phyloP scores from a whole-genome alignment of 306 rosid genomes.

The Ormosia emarginata region DNA sequence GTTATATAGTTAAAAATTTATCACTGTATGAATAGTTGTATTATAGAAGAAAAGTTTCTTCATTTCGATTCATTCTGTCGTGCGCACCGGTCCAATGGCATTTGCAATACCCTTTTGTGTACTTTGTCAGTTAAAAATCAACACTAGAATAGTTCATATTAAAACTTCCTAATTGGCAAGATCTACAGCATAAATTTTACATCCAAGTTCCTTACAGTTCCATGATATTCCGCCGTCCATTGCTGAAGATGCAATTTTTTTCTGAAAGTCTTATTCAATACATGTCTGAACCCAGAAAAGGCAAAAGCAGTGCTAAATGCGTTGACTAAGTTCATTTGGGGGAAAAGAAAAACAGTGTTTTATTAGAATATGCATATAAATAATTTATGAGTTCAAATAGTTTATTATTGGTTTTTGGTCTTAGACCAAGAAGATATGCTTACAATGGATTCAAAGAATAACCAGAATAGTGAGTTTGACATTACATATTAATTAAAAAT shows the following conservation, averaged over 20 bases:
- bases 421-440: too few species aligned
- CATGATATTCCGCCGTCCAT: neutral
- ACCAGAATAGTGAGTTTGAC: too few species aligned
- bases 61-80: neutral
- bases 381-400: neutral
- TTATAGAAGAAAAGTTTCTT: neutral
- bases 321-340: neutral
- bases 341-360: neutral
- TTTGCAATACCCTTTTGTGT: neutral
- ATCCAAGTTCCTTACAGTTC: neutral
- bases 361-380: neutral
- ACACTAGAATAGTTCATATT: neutral
- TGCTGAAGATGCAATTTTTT: neutral
- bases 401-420: neutral
- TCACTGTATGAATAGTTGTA: neutral
- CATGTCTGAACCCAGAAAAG: neutral
- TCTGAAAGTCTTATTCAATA: neutral
- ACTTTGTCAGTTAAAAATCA: neutral
- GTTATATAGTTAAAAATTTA: neutral
- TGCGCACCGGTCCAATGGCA: neutral
- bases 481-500: too few species aligned
- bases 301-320: neutral
- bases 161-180: neutral
- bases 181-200: neutral
- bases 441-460: too few species aligned